Percentiles rank a stretch among this genome's conserved stretches.
Conservation (phyloP, 495 filamentous ascomycete species). For the Lophiostoma macrostomum region DNA sequence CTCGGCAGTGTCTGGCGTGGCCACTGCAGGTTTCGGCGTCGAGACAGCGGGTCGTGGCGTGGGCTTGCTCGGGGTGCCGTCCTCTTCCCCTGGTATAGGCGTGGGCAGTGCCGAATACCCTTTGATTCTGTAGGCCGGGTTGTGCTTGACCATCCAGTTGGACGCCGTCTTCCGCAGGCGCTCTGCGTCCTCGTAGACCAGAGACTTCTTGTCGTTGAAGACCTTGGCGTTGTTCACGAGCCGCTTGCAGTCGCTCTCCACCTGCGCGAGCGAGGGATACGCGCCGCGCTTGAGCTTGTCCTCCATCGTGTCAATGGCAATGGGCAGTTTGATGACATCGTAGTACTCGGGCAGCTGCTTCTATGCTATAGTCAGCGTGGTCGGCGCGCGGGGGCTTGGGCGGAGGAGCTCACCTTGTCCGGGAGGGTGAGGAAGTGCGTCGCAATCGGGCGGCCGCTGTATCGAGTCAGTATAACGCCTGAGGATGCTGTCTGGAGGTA, state of each 20-base stretch:
- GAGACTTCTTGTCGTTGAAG: slow-evolving; percentile 62
- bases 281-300: slow-evolving; percentile 60
- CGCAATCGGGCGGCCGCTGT: slow-evolving; percentile 64
- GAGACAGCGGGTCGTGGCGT: slow-evolving; percentile 1
- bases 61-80: slow-evolving; percentile 1
- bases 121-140: slow-evolving; percentile 64
- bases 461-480: slow-evolving; percentile 22
- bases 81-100: slow-evolving; percentile 53
- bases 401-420: slow-evolving; percentile 43
- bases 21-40: too few relatives aligned
- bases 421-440: slow-evolving; percentile 69
- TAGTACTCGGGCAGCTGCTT: slow-evolving; percentile 70
- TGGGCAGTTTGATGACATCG: slow-evolving; percentile 64
- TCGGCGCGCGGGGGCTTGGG: neutral
- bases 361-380: slow-evolving; percentile 27
- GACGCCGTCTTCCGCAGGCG: slow-evolving; percentile 69
- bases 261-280: slow-evolving; percentile 58
- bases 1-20: slow-evolving; percentile 17
- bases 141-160: slow-evolving; percentile 71
- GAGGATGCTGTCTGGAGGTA: neutral
- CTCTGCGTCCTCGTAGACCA: slow-evolving; percentile 70
- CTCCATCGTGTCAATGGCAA: slow-evolving; percentile 72
- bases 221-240: slow-evolving; percentile 74
- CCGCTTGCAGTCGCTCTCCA: slow-evolving; percentile 74
- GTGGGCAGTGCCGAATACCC: slow-evolving; percentile 62